Conservation (phyloP, 2,329 filamentous ascomycete genomes). For the Monosporascus cannonballus region DNA sequence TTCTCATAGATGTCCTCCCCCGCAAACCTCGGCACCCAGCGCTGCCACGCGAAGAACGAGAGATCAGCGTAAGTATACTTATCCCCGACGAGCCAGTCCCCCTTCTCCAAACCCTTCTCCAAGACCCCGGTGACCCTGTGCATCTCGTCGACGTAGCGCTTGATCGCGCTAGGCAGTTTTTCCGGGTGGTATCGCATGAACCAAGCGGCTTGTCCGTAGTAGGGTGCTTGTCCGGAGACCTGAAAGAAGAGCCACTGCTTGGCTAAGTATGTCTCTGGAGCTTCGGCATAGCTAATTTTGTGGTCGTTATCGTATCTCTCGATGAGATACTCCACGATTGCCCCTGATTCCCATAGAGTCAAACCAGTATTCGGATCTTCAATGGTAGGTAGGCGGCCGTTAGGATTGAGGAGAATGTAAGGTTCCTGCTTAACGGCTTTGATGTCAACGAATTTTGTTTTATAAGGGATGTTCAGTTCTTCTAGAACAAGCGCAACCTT, state of each 20-base stretch:
- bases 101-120: too few species aligned
- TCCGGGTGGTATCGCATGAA: slow-evolving; percentile 1
- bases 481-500: slow-evolving; percentile 18
- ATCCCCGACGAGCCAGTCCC: slow-evolving; percentile 5
- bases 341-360: slow-evolving; percentile 20
- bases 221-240: slow-evolving; percentile 6
- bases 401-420: slow-evolving; percentile 27
- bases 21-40: too few species aligned
- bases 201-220: slow-evolving; percentile 5
- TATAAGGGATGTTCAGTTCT: slow-evolving; percentile 31
- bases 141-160: slow-evolving; percentile 4
- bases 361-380: slow-evolving; percentile 28
- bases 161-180: not conserved
- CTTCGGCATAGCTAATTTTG: slow-evolving; percentile 11
- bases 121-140: slow-evolving; percentile 1
- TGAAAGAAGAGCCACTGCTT: slow-evolving; percentile 7
- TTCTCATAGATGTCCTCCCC: too few species aligned
- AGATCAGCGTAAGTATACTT: too few species aligned
- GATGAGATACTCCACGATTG: slow-evolving; percentile 19
- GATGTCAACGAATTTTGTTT: slow-evolving; percentile 14
- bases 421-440: slow-evolving; percentile 18
- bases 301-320: slow-evolving; percentile 19
- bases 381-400: slow-evolving; percentile 26
- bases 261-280: slow-evolving; percentile 12
- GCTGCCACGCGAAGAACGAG: too few species aligned